phyloP scores from a whole-genome alignment of 1,284 basidiomycete genomes.

The Grifola frondosa region DNA sequence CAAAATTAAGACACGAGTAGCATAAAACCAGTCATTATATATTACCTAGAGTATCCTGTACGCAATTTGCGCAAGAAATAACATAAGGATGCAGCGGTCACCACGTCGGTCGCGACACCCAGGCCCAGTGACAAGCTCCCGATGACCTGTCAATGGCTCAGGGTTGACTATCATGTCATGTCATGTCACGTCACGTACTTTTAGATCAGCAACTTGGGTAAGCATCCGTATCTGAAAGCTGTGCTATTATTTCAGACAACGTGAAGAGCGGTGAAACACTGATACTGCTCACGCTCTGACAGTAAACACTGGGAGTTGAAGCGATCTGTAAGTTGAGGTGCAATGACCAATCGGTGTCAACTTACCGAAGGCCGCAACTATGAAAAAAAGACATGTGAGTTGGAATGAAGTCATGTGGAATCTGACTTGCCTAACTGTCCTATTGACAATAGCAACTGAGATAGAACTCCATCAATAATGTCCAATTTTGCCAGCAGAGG shows the following conservation, averaged over 20 bases:
- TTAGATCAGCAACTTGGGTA: constrained; percentile 10
- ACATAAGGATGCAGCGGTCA: constrained; percentile 50
- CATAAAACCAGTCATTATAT: constrained; percentile 5
- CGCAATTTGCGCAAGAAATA: constrained; percentile 52
- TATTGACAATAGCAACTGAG: constrained; percentile 15
- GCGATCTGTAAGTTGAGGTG: background rate
- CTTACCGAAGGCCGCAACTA: constrained; percentile 17
- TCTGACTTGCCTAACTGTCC: constrained; percentile 12
- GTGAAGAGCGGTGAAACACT: background rate
- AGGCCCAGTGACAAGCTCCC: constrained; percentile 44
- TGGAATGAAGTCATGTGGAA: background rate
- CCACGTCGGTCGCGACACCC: constrained; percentile 46
- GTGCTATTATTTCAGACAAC: background rate
- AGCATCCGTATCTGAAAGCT: constrained; percentile 13
- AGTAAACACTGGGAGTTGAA: constrained; percentile 13
- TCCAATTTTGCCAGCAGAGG: background rate
- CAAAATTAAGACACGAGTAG: background rate
- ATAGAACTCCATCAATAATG: too few relatives aligned
- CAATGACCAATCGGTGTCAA: background rate
- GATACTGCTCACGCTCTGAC: constrained; percentile 12
- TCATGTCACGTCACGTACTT: constrained; percentile 8
- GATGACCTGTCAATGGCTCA: constrained; percentile 31
- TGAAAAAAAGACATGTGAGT: background rate
- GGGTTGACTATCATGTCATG: too few relatives aligned
- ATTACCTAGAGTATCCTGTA: constrained; percentile 44